Conservation (phyloP, 352 stramenopile species). For the Globisporangium acanthophoron region DNA sequence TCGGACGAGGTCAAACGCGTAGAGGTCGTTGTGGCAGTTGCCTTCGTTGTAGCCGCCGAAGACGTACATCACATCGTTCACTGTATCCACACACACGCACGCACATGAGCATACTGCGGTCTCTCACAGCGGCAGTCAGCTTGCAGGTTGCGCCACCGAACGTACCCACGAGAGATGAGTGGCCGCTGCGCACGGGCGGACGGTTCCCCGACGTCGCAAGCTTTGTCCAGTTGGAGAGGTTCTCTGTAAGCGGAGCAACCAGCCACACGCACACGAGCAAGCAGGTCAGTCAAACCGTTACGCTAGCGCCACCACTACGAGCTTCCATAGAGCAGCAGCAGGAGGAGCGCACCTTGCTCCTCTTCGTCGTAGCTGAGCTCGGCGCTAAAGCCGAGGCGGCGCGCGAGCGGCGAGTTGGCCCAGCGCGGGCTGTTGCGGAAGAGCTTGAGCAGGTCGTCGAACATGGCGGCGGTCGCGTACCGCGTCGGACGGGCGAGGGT, state of each 20-base stretch:
- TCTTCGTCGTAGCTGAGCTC: slow-evolving; percentile 61
- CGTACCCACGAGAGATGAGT: slow-evolving; percentile 74
- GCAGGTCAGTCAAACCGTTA: slow-evolving; percentile 6
- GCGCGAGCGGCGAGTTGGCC: slow-evolving; percentile 68
- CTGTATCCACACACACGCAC: slow-evolving; percentile 18
- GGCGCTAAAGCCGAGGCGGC: slow-evolving; percentile 59
- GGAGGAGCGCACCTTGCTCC: slow-evolving; percentile 26
- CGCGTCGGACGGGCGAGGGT: not conserved
- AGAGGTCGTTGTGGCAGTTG: slow-evolving; percentile 84
- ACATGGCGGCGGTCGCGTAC: slow-evolving; percentile 20
- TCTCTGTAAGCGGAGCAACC: slow-evolving; percentile 19
- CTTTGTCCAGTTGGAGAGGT: slow-evolving; percentile 70
- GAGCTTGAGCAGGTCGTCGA: slow-evolving; percentile 75
- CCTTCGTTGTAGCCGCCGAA: slow-evolving; percentile 85
- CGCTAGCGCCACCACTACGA: not conserved
- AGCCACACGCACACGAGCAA: not conserved
- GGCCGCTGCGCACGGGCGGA: slow-evolving; percentile 67
- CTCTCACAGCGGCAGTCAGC: not conserved
- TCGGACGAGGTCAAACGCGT: slow-evolving; percentile 72
- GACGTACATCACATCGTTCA: slow-evolving; percentile 75
- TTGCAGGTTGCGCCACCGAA: not conserved
- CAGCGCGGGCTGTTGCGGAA: slow-evolving; percentile 78
- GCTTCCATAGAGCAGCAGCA: not conserved
- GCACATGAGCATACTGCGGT: not conserved
- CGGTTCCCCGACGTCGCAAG: slow-evolving; percentile 60